Evolutionary conservation across 2,329 filamentous ascomycete genomes (phyloP).

Genomic region (Diaporthe helianthi): DNA sequence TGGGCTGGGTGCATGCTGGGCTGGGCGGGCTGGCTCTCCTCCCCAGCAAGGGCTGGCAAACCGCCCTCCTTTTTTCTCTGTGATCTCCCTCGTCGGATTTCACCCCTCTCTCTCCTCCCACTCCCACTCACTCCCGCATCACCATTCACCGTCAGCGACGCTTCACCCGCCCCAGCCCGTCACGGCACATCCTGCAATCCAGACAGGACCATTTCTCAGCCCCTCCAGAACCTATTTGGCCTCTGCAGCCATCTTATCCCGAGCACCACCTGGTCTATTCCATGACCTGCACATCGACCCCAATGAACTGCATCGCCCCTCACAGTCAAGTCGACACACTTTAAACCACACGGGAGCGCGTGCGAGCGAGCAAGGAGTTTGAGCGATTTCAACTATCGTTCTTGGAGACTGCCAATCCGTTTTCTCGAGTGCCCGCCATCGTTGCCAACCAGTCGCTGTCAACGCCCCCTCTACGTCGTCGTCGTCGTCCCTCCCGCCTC

Average conservation of each 20-base stretch:
- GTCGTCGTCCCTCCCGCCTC: constrained; percentile 31
- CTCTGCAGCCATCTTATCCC: constrained; percentile 45
- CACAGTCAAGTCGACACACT: constrained; percentile 68
- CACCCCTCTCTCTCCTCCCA: constrained; percentile 41
- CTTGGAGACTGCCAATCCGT: constrained; percentile 48
- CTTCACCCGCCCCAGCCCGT: constrained; percentile 33
- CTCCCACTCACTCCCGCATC: constrained; percentile 39
- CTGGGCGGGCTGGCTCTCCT: constrained; percentile 32
- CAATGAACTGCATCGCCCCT: constrained; percentile 59
- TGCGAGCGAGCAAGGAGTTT: constrained; percentile 60
- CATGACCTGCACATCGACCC: constrained; percentile 63
- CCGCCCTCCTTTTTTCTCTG: constrained; percentile 38
- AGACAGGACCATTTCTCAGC: constrained; percentile 40
- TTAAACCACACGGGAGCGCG: constrained; percentile 74
- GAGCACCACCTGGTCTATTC: constrained; percentile 49
- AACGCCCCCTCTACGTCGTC: constrained; percentile 39
- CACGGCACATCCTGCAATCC: constrained; percentile 34
- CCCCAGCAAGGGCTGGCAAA: constrained; percentile 38
- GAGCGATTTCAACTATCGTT: constrained; percentile 67
- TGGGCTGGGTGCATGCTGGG: neutral
- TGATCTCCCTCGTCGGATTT: constrained; percentile 41
- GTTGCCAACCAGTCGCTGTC: constrained; percentile 38
- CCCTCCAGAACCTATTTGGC: constrained; percentile 39
- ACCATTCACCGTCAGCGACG: constrained; percentile 23
- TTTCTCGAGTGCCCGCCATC: constrained; percentile 44